Base-by-base conservation (phyloP, 1,284 basidiomycete species). In the Porogramme epimiltina region DNA sequence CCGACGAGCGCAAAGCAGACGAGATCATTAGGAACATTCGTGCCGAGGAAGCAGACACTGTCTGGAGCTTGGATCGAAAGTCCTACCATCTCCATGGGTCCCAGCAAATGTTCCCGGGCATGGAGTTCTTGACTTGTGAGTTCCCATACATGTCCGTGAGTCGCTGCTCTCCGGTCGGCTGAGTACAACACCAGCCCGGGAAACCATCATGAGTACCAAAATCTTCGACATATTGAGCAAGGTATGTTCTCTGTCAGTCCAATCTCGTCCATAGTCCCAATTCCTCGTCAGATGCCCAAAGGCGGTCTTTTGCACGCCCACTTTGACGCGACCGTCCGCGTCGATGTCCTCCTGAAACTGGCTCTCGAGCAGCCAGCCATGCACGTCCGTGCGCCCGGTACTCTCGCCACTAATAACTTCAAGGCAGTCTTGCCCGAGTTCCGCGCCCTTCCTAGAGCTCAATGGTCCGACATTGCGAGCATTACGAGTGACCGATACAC, bases 261-360 rank as follows among this genome's bases (percentile, higher is more conserved):
- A 33, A 6, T 28, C 19, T 50, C 52, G 16, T 37, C 22, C 41
- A 39, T 41, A n/a, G 36, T 16, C 20, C 34, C 6, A 45, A 20
- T n/a, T 46, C 3, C 22, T 24, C 25, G n/a, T 23, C 40, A 87
- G 86, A 88, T 90, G 84, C 87, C 87, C 10, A 90, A 90, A 67
- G 88, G 88, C 40, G 86, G 77, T 0, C 73, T 89, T 4, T 72
- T 90, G n/a, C 88, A 90, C 62, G 80, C 75, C 0, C 88, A 90
- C 62, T 72, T 89, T 9, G 87, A 89, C 60, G 81, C 85, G 15
- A 87, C 80, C 2, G 85, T 89, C 31, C 79, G 86, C 51, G 74
- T 72, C 1, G 63, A 70, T 11, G 70, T 74, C 28, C 70, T 89
- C 4, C 69, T 85, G 13, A 64, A 73, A 24, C 68, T 82, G 13